Percentiles rank a stretch among this genome's conserved stretches.
These are phyloP conservation scores for Ustilago nuda DNA, from an alignment of 1,284 basidiomycete species.

Conservation along the genomic window DNA sequence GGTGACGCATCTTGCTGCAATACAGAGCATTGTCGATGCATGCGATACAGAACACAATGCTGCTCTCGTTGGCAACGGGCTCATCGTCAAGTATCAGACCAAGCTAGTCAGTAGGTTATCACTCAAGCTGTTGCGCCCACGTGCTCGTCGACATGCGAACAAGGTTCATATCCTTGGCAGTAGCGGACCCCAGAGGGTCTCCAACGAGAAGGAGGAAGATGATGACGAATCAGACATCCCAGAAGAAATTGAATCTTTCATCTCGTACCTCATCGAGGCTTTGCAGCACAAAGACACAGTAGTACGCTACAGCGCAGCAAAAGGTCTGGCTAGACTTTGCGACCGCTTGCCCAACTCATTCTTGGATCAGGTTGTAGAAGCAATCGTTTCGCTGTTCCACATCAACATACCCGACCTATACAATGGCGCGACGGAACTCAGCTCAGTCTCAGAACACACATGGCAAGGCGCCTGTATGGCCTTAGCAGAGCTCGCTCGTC, in stretches of 20 bases:
- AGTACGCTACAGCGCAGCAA: conserved; percentile 94
- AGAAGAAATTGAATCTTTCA: conserved; percentile 80
- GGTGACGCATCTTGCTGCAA: conserved; percentile 21
- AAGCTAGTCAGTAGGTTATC: conserved; percentile 64
- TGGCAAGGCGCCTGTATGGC: conserved; percentile 97
- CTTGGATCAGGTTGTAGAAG: conserved; percentile 82
- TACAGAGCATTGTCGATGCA: conserved; percentile 52
- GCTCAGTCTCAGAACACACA: conserved; percentile 76
- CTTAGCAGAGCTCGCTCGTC: conserved; percentile 88
- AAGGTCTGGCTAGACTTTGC: conserved; percentile 87
- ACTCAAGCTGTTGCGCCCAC: conserved; percentile 56
- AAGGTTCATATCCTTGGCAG: conserved; percentile 27
- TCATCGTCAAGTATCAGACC: conserved; percentile 59
- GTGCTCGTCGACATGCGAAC: conserved; percentile 24
- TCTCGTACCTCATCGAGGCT: conserved; percentile 80
- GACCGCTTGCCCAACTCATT: conserved; percentile 82
- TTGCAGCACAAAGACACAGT: conserved; percentile 95
- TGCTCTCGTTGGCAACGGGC: conserved; percentile 31
- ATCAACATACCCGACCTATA: conserved; percentile 75
- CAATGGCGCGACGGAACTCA: conserved; percentile 77
- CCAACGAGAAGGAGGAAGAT: conserved; percentile 30
- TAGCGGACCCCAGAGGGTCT: background rate
- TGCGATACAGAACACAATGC: conserved; percentile 68
- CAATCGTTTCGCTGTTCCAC: conserved; percentile 77
- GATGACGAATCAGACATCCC: conserved; percentile 78